Evolutionary conservation across 2,329 filamentous ascomycete genomes (phyloP), one percentile per base, ranked within the genome.

Genomic region (Fusarium sulawesiense): DNA sequence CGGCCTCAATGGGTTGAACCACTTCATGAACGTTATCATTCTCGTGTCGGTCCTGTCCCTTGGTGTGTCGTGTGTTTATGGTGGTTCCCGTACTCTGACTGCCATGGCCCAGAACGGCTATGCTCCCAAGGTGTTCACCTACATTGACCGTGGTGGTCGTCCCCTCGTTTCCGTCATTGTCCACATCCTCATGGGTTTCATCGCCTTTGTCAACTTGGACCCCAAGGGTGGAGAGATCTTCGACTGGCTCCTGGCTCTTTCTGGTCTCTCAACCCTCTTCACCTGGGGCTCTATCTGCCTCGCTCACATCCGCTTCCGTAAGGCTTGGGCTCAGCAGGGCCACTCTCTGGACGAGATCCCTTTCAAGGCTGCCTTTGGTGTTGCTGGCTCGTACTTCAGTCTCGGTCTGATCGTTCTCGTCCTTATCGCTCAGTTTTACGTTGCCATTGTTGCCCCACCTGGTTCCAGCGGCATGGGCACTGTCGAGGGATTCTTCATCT

Each of bases 231-330:
- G 79, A 16, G 78, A 80, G 3, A 85, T 90, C 14, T 90, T 92
- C 65, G 84, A 87, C 72, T 91, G 89, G 89, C 85, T 92, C 25
- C 83, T 88, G 48, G 87, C 89, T 18, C 81, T 91, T 18, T 90
- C 88, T 10, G 89, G 87, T 68, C 83, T 91, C 14, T 85, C 86
- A 13, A 85, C 87, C 37, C 83, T 91, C 60, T 91, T 91, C 78
- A 87, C 88, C 25, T 92, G 89, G 89, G 88, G 84, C 29, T 88
- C 86, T 48, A 89, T 92, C 72, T 90, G 88, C 76, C 77, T 89
- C 25, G 73, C 73, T 2, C 89, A 91, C 74, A 89, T 91, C 76
- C 88, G 89, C 40, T 91, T 91, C 84, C 88, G 89, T 42, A 75
- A 78, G 27, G 89, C 88, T 3, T 91, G 89, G 89, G 72, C 72